Conservation (phyloP, 345 rosid genomes). For the Eucalyptus coolabah region DNA sequence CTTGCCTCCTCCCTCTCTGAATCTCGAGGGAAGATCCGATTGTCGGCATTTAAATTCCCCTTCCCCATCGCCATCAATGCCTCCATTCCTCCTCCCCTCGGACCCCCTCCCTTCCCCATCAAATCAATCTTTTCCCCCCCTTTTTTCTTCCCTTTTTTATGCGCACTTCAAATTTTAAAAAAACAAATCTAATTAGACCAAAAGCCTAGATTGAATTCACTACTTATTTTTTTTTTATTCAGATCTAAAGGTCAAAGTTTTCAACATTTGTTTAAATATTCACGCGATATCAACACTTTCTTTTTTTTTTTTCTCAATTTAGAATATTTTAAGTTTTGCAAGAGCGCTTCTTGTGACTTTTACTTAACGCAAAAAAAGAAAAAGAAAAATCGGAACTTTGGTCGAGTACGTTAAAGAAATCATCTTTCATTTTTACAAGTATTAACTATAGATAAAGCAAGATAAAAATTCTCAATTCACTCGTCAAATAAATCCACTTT, state of each 20-base stretch:
- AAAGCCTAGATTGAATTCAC: neutral
- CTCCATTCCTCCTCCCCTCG: neutral
- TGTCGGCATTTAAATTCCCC: neutral
- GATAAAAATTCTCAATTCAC: neutral
- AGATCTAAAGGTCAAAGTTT: neutral
- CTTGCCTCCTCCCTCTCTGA: neutral
- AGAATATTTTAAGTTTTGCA: neutral
- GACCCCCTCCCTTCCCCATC: neutral
- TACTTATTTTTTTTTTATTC: neutral
- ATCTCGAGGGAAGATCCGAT: neutral
- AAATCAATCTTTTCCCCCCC: neutral
- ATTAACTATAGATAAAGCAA: neutral
- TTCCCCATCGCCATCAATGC: neutral
- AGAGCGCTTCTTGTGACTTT: neutral
- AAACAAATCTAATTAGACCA: neutral
- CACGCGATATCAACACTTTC: neutral
- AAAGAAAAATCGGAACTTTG: neutral
- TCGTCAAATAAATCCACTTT: neutral
- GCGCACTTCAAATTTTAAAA: neutral
- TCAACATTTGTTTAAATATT: neutral
- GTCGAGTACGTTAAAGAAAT: neutral
- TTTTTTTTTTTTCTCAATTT: neutral
- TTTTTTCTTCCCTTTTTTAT: neutral
- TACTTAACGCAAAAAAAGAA: neutral
- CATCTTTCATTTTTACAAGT: too few relatives aligned